These are phyloP conservation scores for Pseudopyricularia cyperi DNA, from an alignment of 2,329 filamentous ascomycete species.

Conservation along the genomic window DNA sequence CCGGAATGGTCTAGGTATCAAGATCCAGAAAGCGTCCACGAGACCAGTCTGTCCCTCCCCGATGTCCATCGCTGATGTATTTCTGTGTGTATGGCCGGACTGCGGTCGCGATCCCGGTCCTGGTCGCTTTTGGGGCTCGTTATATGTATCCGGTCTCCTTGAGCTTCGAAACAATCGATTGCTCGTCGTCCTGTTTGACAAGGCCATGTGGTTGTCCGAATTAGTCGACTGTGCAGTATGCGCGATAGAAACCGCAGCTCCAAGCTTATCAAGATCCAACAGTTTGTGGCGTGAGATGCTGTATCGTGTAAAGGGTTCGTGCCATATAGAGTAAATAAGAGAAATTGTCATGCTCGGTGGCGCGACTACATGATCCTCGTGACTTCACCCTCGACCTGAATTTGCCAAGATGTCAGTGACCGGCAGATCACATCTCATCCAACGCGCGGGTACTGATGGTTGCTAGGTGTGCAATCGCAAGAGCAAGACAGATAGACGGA, in stretches of 20 bases:
- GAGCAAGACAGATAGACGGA: slow-evolving; percentile 5
- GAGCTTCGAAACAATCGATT: not conserved
- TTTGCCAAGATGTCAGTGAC: not conserved
- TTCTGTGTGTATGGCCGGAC: not conserved
- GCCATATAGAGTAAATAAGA: not conserved
- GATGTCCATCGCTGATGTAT: not conserved
- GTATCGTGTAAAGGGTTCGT: not conserved
- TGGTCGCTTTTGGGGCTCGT: not conserved
- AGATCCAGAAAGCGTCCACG: not conserved
- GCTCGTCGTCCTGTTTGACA: not conserved
- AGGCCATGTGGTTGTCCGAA: not conserved
- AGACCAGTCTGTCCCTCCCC: not conserved
- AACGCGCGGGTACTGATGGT: not conserved
- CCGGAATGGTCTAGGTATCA: slow-evolving; percentile 3
- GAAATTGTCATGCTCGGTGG: not conserved
- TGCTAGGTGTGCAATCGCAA: not conserved
- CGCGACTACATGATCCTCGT: slow-evolving; percentile 69
- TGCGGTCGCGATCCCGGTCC: not conserved
- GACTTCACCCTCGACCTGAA: slow-evolving; percentile 77
- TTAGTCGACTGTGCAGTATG: not conserved
- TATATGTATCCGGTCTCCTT: not conserved
- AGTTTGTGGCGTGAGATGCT: not conserved
- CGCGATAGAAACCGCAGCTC: not conserved
- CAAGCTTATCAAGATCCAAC: not conserved
- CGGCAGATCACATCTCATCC: not conserved